phyloP scores from a whole-genome alignment of 192 early-diverging fungal species.

The Coemansia sp. region DNA sequence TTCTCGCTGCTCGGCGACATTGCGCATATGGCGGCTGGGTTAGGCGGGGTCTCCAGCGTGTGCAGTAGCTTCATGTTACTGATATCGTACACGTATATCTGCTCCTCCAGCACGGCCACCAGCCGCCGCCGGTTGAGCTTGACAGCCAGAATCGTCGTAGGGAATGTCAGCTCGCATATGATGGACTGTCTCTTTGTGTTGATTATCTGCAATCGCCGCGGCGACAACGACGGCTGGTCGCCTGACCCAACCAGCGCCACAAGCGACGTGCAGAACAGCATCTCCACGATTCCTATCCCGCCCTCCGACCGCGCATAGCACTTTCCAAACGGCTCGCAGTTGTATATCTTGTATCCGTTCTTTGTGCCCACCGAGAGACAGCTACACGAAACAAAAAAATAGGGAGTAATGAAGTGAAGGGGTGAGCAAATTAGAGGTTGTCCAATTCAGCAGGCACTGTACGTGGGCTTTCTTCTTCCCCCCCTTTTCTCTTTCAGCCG shows the following conservation, averaged over 20 bases:
- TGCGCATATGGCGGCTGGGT: conserved; percentile 84
- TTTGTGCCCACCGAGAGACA: conserved; percentile 87
- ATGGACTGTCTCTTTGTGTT: conserved; percentile 98
- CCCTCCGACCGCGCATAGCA: conserved; percentile 88
- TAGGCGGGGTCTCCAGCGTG: conserved; percentile 93
- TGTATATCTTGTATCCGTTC: conserved; percentile 93
- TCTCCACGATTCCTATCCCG: conserved; percentile 93
- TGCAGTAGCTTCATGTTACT: conserved; percentile 97
- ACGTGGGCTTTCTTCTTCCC: not conserved
- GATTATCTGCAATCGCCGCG: conserved; percentile 87
- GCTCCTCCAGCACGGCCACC: conserved; percentile 92
- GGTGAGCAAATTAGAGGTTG: not conserved
- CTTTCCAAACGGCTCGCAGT: conserved; percentile 95
- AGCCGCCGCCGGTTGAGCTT: conserved; percentile 94
- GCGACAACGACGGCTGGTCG: conserved; percentile 83
- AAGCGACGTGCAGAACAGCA: conserved; percentile 96
- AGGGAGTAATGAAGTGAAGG: not conserved
- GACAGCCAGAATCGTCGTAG: conserved; percentile 88
- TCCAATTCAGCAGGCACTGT: not conserved
- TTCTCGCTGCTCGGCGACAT: conserved; percentile 92
- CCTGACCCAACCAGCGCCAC: conserved; percentile 95
- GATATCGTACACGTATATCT: conserved; percentile 96
- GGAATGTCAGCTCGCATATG: conserved; percentile 96
- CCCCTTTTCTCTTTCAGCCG: not conserved
- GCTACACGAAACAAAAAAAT: conserved; percentile 34